Percentiles rank a stretch among this genome's conserved stretches.
phyloP scores from a whole-genome alignment of 2,329 filamentous ascomycete species.

The Aspergillus thermomutatus region DNA sequence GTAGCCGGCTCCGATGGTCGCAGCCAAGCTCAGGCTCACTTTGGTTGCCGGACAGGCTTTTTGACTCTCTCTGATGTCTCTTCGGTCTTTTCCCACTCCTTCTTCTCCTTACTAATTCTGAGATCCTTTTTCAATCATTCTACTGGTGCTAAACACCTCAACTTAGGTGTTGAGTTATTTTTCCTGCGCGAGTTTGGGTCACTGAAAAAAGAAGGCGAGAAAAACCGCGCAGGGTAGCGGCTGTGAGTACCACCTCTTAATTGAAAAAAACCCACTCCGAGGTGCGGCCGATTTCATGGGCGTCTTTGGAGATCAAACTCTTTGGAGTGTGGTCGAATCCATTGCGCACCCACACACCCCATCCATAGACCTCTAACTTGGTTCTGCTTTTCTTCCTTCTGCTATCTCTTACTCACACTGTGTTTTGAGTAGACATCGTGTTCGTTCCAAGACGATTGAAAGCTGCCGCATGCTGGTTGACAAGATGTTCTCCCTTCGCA shows the following conservation, averaged over 20 bases:
- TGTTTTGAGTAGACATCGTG: constrained; percentile 13
- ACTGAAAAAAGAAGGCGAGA: neutral
- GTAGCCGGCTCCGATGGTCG: constrained; percentile 20
- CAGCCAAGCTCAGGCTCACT: constrained; percentile 6
- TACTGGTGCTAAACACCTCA: neutral
- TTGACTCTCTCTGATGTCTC: constrained; percentile 8
- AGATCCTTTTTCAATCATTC: neutral
- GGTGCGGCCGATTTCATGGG: constrained; percentile 16
- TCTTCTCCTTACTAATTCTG: neutral
- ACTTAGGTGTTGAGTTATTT: neutral
- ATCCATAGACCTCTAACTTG: constrained; percentile 5
- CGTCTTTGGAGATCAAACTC: constrained; percentile 7
- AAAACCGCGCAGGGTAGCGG: constrained; percentile 18
- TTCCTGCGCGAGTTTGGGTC: neutral
- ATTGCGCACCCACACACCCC: constrained; percentile 8
- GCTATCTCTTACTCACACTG: constrained; percentile 2
- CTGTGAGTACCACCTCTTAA: constrained; percentile 11
- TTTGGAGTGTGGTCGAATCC: constrained; percentile 3
- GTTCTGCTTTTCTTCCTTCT: constrained; percentile 4
- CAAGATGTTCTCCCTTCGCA: constrained; percentile 44
- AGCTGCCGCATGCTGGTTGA: constrained; percentile 42
- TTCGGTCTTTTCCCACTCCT: constrained; percentile 6
- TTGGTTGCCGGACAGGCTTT: neutral
- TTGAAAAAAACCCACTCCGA: constrained; percentile 18
- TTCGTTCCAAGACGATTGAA: constrained; percentile 20